phyloP scores from a whole-genome alignment of 805 yeast genomes.

The Yamadazyma endophytica region DNA sequence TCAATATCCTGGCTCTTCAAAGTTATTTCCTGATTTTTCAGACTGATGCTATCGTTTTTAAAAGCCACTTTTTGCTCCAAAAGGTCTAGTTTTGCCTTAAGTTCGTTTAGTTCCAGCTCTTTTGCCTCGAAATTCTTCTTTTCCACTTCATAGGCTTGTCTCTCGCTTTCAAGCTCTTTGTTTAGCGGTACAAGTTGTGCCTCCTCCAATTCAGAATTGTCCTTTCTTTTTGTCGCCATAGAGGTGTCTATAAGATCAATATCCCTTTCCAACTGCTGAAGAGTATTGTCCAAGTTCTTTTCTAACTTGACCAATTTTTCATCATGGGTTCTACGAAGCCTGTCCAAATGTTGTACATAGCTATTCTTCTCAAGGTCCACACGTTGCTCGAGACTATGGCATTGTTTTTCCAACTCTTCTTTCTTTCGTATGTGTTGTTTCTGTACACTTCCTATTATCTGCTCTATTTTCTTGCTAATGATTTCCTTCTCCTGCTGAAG shows the following conservation, averaged over 20 bases:
- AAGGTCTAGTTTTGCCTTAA: conserved; percentile 2
- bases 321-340: conserved; percentile 2
- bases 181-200: background rate
- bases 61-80: conserved; percentile 3
- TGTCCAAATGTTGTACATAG: conserved; percentile 2
- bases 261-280: background rate
- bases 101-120: conserved; percentile 5
- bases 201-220: background rate
- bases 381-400: conserved; percentile 12
- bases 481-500: conserved; percentile 23
- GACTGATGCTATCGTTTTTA: conserved; percentile 3
- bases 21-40: conserved; percentile 6
- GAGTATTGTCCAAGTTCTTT: conserved; percentile 1
- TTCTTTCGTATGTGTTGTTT: conserved; percentile 25
- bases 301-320: conserved; percentile 5
- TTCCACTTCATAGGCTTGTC: background rate
- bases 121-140: conserved; percentile 5
- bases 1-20: conserved; percentile 3
- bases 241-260: background rate
- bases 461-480: conserved; percentile 31
- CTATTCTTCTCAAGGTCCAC: conserved; percentile 5
- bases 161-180: background rate
- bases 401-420: conserved; percentile 10
- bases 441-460: conserved; percentile 29
- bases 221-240: background rate